phyloP scores from a whole-genome alignment of 305 asterid genomes.

The Nicotiana rustica region DNA sequence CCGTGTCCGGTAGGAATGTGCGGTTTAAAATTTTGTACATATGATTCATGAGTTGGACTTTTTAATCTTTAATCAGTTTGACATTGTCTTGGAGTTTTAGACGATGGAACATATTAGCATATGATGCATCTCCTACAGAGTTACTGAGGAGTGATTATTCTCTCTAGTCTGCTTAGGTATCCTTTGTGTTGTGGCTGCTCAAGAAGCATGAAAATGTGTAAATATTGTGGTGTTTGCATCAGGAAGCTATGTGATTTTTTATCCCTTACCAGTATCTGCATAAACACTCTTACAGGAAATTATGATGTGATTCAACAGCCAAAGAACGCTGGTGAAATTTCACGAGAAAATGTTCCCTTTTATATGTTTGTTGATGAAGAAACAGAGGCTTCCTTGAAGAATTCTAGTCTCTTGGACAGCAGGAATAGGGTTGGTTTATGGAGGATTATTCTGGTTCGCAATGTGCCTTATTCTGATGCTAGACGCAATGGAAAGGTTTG shows the following conservation, averaged over 20 bases:
- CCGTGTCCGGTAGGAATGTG: no score
- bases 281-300: conserved; percentile 63
- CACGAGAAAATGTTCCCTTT: conserved; percentile 69
- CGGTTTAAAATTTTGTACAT: no score
- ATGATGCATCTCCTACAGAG: neutral
- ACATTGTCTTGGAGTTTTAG: no score
- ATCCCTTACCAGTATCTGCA: neutral
- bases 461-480: conserved; percentile 85
- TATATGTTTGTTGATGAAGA: conserved; percentile 96
- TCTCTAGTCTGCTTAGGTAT: neutral
- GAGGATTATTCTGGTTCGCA: conserved; percentile 87
- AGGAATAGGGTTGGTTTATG: conserved; percentile 79
- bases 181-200: neutral
- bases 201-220: neutral
- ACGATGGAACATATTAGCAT: neutral
- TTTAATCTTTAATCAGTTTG: no score
- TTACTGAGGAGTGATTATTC: neutral
- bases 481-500: conserved; percentile 96
- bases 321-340: conserved; percentile 63
- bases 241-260: neutral
- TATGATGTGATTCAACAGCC: conserved; percentile 94
- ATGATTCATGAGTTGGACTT: no score
- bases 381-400: conserved; percentile 81
- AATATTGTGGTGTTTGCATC: neutral
- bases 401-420: conserved; percentile 64